Base-by-base conservation (phyloP, 371 early-diverging fungal genomes). In the Rhizomucor miehei region DNA sequence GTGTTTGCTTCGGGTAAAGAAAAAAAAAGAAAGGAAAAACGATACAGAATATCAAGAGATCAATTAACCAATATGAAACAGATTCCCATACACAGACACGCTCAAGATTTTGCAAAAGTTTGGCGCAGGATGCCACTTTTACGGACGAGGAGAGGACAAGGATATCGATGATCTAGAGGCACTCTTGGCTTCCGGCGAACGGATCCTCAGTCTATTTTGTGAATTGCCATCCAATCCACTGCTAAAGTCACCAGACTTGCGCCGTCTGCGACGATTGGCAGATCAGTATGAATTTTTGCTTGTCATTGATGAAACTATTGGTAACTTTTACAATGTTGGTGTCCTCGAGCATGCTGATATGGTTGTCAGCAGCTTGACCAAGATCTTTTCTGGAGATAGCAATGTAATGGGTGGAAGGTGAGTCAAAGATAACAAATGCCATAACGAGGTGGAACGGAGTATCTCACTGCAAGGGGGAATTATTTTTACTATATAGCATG, bases 361-460 rank as follows among this genome's bases (percentile, higher is more conserved):
- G 24, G 87, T 94, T 1, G 97, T 94, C 6, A 88, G 94, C 19
- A 93, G 94, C 60, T 66, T 98, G 54, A 95, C 98, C 16, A 97
- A 97, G 75, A 75, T 93, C 44, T 95, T 97, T 62, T 88, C 89
- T 53, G 98, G 98, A 21, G 94, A 94, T 69, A 85, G 91, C 59
- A 95, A 98, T 67, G 97, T 95, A n/a, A 96, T 96, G 97, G 97
- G 91, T 52, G 98, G 98, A 56, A 86, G 92, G 87, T 87, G 58
- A 60, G 47, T 29, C 29, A 29, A 25, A 16, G n/a, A 35, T 35
- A 4, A 17, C 13, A 35, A 17, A 6, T 12, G 20, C 36, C 34
- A 10, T 35, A 34, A 35, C n/a, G 5, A n/a, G n/a, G n/a, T n/a
- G n/a, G n/a, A n/a, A n/a, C n/a, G n/a, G n/a, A n/a, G n/a, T n/a